Percentiles rank a stretch among this genome's conserved stretches.
These are phyloP conservation scores for Lactifluus piperatus DNA, from an alignment of 768 basidiomycete species.

Conservation along the genomic window DNA sequence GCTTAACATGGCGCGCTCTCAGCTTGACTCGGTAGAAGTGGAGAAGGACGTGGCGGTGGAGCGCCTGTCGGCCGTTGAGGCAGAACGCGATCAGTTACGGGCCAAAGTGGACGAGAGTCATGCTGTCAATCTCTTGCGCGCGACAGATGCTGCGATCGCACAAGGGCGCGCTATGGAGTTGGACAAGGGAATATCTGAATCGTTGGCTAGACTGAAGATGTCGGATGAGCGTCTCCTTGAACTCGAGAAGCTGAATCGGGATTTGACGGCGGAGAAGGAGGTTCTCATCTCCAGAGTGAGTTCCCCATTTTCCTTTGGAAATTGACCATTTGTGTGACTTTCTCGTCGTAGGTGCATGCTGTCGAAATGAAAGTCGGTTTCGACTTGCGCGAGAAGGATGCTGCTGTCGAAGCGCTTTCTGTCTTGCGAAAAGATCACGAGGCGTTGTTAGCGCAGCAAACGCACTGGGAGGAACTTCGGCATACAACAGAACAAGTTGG, in stretches of 20 bases:
- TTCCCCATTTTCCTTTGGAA: not conserved
- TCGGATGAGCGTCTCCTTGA: conserved; percentile 60
- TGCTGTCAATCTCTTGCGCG: conserved; percentile 32
- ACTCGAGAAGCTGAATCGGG: conserved; percentile 53
- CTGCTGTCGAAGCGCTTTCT: conserved; percentile 40
- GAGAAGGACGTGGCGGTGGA: conserved; percentile 71
- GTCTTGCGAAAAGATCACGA: conserved; percentile 54
- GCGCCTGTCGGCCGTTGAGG: conserved; percentile 50
- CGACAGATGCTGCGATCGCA: conserved; percentile 38
- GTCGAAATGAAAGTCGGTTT: conserved; percentile 51
- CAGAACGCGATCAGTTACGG: conserved; percentile 55
- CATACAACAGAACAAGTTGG: conserved; percentile 69
- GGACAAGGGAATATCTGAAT: conserved; percentile 66
- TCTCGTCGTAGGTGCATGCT: conserved; percentile 40
- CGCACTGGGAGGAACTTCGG: conserved; percentile 72
- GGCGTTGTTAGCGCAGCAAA: conserved; percentile 49
- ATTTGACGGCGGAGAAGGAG: conserved; percentile 48
- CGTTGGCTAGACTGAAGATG: conserved; percentile 59
- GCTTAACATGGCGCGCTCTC: conserved; percentile 65
- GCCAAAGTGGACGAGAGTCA: conserved; percentile 49
- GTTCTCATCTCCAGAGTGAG: conserved; percentile 52
- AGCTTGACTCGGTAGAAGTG: conserved; percentile 69
- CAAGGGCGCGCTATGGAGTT: conserved; percentile 49
- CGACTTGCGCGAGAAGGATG: conserved; percentile 55
- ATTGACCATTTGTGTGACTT: no score